Base-by-base conservation (phyloP, 331 rosid species). In the Pyracantha coccinea region DNA sequence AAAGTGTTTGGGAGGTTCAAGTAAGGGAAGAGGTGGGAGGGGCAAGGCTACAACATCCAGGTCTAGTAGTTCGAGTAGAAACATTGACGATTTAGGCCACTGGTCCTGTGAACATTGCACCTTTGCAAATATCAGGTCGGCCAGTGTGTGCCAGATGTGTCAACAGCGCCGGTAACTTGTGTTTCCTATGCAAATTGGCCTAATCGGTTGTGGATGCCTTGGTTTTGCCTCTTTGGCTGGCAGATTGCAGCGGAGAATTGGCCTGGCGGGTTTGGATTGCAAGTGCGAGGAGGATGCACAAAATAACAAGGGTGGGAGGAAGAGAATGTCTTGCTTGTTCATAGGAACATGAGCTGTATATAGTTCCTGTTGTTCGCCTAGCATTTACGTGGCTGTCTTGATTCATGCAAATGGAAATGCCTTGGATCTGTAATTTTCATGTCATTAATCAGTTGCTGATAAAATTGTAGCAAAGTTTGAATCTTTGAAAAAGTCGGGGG, bases 41-140 rank as follows among this genome's bases (percentile, higher is more conserved):
- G 82, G 84, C 67, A 77, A 79, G 82, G 81, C 78, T 21, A 58
- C 84, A 24, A 47, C 86, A 72, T 82, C 82, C 4, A 73, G 73
- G 72, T 71, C 78, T 20, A 60, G 80, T 32, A 68, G 85, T 65
- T 85, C 79, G 7, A 78, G 73, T 69, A 69, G 81, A 41, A 85
- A 74, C 23, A 74, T 69, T 3, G 89, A 85, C 32, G 80, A 79
- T 55, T 57, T 73, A 2, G 73, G 69, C 70, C 82, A 82, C 77
- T 85, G 86, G 86, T 82, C 89, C 21, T 85, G 86, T 68, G 84
- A 85, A 13, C 84, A 77, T 66, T 85, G 89, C 79, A 82, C 86
- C 78, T 79, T 54, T 45, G 89, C 84, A 25, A 85, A 85, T 68
- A 53, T 55, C 50, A 77, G 20, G 74, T 75, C 84, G 3, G 80